Percentiles rank a stretch among this genome's conserved stretches.
Conservation (phyloP, 164 flowering plant species). For the Vitis labrusca region DNA sequence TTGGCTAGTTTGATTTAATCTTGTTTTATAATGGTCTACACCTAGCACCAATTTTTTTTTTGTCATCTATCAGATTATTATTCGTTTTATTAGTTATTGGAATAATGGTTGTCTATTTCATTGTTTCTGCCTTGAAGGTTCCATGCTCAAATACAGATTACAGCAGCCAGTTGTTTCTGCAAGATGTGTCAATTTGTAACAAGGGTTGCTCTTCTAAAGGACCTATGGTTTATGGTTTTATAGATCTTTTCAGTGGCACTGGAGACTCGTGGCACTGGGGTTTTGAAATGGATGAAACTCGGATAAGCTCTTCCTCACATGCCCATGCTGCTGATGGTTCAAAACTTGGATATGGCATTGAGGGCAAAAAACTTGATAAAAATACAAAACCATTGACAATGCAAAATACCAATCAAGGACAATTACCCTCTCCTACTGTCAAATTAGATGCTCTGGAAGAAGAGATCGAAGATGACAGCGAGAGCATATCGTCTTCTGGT, state of each 20-base stretch:
- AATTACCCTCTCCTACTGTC: slow-evolving; percentile 16
- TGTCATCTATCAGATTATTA: neutral
- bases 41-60: neutral
- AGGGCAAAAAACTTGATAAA: slow-evolving; percentile 36
- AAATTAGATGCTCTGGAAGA: slow-evolving; percentile 65
- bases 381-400: slow-evolving; percentile 23
- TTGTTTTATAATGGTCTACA: no score
- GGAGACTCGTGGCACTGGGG: slow-evolving; percentile 76
- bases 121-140: slow-evolving; percentile 37
- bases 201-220: slow-evolving; percentile 36
- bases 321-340: slow-evolving; percentile 25
- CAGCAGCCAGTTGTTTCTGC: slow-evolving; percentile 28
- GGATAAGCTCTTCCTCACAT: slow-evolving; percentile 25
- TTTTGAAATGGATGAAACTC: slow-evolving; percentile 46
- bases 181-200: slow-evolving; percentile 26
- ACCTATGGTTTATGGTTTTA: slow-evolving; percentile 72
- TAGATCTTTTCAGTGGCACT: slow-evolving; percentile 79
- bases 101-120: neutral
- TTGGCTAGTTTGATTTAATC: no score
- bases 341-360: slow-evolving; percentile 28
- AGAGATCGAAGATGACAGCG: slow-evolving; percentile 56
- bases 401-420: slow-evolving; percentile 32
- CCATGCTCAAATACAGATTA: slow-evolving; percentile 19
- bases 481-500: slow-evolving; percentile 33
- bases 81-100: neutral